Evolutionary conservation across 139 green algal species (phyloP).

Genomic region (Tetradesmus lagerheimii): DNA sequence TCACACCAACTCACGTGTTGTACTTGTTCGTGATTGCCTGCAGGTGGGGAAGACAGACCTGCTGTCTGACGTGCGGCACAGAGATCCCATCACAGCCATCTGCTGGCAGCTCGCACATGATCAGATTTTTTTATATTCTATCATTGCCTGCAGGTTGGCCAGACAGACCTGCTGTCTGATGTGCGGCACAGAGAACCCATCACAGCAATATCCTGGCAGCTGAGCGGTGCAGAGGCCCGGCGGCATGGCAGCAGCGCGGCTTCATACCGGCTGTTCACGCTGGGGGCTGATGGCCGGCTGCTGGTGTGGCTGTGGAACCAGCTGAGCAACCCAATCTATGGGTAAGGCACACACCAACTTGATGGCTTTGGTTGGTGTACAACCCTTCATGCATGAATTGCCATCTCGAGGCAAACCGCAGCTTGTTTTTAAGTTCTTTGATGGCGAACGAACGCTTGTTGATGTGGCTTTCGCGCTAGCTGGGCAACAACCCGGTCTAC

Average conservation of each 20-base stretch:
- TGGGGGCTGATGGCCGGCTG: constrained; percentile 71
- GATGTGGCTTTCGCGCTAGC: too few species aligned
- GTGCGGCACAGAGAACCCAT: constrained; percentile 61
- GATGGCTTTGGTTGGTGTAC: too few species aligned
- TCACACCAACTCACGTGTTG: too few species aligned
- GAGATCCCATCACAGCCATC: constrained; percentile 56
- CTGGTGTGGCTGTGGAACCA: constrained; percentile 75
- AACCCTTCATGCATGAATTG: too few species aligned
- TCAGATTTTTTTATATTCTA: too few species aligned
- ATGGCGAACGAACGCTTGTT: too few species aligned
- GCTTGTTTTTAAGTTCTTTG: too few species aligned
- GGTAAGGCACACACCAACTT: constrained; percentile 41
- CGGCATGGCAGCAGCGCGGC: constrained; percentile 28
- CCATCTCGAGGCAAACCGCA: too few species aligned
- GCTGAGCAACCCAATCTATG: constrained; percentile 65
- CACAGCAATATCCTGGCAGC: constrained; percentile 22
- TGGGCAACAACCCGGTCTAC: too few species aligned
- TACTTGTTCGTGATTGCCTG: too few species aligned
- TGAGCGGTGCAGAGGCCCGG: constrained; percentile 53
- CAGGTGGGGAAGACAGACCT: constrained; percentile 49
- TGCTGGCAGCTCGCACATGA: too few species aligned
- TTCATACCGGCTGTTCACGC: constrained; percentile 73
- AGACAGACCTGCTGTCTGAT: constrained; percentile 34
- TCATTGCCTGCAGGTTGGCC: constrained; percentile 25
- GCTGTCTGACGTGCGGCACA: constrained; percentile 47